Evolutionary conservation across 257 asterid genomes (phyloP).

Genomic region (Nemophila menziesii): DNA sequence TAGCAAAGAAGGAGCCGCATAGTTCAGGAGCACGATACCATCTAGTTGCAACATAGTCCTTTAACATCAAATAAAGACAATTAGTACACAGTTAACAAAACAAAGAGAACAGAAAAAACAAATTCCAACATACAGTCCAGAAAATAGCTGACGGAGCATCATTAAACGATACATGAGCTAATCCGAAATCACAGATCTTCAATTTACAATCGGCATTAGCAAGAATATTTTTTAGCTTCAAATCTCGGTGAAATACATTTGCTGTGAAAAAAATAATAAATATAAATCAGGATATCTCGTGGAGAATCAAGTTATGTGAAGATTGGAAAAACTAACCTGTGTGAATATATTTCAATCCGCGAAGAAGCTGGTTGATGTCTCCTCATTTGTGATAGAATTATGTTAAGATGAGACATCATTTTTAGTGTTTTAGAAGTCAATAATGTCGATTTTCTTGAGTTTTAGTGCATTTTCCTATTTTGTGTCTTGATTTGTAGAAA

Average conservation of each 20-base stretch:
- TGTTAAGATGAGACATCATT: no score
- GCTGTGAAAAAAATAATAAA: slow-evolving; percentile 2
- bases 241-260: slow-evolving; percentile 8
- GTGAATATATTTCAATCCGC: slow-evolving; percentile 10
- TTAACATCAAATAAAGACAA: neutral
- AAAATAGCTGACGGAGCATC: slow-evolving; percentile 9
- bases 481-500: no score
- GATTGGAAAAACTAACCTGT: slow-evolving; percentile 3
- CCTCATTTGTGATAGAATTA: no score
- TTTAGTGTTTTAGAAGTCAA: no score
- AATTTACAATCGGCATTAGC: slow-evolving; percentile 9
- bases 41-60: slow-evolving; percentile 17
- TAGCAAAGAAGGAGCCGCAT: slow-evolving; percentile 14
- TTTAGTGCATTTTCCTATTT: no score
- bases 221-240: slow-evolving; percentile 9
- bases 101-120: neutral
- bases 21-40: slow-evolving; percentile 19
- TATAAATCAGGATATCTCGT: neutral
- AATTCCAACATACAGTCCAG: slow-evolving; percentile 7
- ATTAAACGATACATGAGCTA: slow-evolving; percentile 10
- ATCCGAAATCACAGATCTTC: slow-evolving; percentile 12
- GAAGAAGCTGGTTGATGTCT: slow-evolving; percentile 8
- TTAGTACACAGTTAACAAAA: neutral
- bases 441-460: no score
- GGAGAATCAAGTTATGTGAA: neutral